A percentile compares a stretch with the other conserved stretches of the same genome.
These are phyloP conservation scores for Nigrograna mackinnonii DNA, from an alignment of 2,329 filamentous ascomycete genomes.

Conservation along the genomic window DNA sequence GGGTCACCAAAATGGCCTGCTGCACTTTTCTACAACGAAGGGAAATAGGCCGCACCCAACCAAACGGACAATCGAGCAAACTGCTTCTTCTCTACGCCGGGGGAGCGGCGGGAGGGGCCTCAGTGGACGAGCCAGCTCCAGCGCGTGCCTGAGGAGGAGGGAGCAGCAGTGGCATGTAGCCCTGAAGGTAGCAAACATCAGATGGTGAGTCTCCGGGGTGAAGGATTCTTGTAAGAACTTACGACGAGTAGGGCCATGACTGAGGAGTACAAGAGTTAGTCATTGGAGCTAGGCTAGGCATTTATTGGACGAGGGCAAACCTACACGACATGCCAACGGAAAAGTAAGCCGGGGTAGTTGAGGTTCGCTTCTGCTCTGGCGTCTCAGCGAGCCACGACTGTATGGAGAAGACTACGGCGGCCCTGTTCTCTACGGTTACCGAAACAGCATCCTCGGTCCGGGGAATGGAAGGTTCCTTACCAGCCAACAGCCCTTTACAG, in stretches of 20 bases:
- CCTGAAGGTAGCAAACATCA: conserved; percentile 39
- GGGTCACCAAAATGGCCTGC: no score
- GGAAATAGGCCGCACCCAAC: no score
- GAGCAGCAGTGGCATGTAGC: conserved; percentile 68
- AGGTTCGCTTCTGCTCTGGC: conserved; percentile 65
- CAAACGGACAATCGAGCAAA: no score
- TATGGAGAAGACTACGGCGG: conserved; percentile 72
- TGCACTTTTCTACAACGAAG: no score
- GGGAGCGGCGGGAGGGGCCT: conserved; percentile 53
- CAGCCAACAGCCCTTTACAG: conserved; percentile 64
- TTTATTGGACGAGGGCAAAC: conserved; percentile 34
- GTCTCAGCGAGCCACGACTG: conserved; percentile 80
- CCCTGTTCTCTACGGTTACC: no score
- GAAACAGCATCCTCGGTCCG: no score
- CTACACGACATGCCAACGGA: conserved; percentile 78
- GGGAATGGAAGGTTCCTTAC: conserved; percentile 43
- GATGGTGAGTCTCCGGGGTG: conserved; percentile 2
- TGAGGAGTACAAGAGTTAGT: conserved; percentile 20
- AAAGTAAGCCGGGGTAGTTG: conserved; percentile 72
- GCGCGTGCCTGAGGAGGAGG: conserved; percentile 52
- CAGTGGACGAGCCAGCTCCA: conserved; percentile 46
- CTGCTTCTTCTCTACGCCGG: no score
- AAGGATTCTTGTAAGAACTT: no score
- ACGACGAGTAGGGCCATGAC: conserved; percentile 52
- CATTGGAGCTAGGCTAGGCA: neutral